Conservation (phyloP, 2,329 filamentous ascomycete species). For the Trichoderma endophyticum region DNA sequence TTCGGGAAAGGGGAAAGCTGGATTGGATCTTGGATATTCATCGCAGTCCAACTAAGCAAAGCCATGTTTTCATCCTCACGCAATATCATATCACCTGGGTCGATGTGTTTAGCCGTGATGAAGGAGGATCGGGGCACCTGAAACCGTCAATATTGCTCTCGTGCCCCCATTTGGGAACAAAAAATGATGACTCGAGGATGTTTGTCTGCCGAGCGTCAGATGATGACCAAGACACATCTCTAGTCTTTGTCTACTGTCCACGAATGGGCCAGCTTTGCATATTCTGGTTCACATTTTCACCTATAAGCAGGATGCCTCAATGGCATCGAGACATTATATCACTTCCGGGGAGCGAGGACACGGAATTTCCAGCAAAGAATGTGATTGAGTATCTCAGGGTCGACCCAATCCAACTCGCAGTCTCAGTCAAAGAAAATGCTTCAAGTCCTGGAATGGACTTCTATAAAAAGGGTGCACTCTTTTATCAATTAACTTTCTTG, state of each 20-base stretch:
- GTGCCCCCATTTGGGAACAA: constrained; percentile 31
- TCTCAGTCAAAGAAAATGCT: constrained; percentile 4
- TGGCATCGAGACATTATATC: constrained; percentile 38
- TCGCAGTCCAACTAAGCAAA: constrained; percentile 43
- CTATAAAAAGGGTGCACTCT: constrained; percentile 34
- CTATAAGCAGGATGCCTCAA: constrained; percentile 30
- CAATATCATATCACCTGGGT: constrained; percentile 49
- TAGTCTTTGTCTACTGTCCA: constrained; percentile 37
- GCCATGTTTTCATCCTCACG: constrained; percentile 59
- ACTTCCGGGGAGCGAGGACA: constrained; percentile 23
- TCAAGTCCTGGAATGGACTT: constrained; percentile 32
- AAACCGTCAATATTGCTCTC: constrained; percentile 28
- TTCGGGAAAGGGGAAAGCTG: constrained; percentile 24
- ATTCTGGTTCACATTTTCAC: constrained; percentile 34
- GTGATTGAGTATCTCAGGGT: constrained; percentile 30
- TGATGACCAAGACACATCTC: constrained; percentile 22
- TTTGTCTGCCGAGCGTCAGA: constrained; percentile 28
- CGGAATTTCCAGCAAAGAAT: constrained; percentile 1
- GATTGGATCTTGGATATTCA: constrained; percentile 56
- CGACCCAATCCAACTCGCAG: constrained; percentile 26
- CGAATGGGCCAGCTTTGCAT: constrained; percentile 32
- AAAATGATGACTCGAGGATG: constrained; percentile 29
- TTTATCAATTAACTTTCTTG: constrained; percentile 47
- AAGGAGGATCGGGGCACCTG: constrained; percentile 4
- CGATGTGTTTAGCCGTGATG: constrained; percentile 33